A percentile compares a stretch with the other conserved stretches of the same genome.
These are phyloP conservation scores for Phyllosticta citriasiana DNA, from an alignment of 2,329 filamentous ascomycete species.

Conservation along the genomic window DNA sequence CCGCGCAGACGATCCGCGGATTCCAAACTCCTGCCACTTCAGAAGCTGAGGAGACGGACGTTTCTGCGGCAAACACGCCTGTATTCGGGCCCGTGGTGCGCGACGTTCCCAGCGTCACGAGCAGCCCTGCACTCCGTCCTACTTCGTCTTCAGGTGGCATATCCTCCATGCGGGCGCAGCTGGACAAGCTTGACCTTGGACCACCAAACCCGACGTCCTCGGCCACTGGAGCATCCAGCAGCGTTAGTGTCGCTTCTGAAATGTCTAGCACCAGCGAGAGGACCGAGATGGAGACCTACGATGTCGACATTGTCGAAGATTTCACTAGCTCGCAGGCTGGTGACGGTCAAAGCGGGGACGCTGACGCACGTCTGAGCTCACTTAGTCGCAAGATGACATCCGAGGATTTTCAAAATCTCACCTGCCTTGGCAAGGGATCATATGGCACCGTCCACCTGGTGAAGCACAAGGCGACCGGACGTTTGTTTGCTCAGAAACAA, in stretches of 20 bases:
- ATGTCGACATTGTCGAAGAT: conserved; percentile 74
- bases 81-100: conserved; percentile 31
- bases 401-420: conserved; percentile 79
- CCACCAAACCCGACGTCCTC: conserved; percentile 39
- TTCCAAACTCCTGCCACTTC: conserved; percentile 43
- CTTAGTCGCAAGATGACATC: conserved; percentile 76
- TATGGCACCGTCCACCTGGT: conserved; percentile 93
- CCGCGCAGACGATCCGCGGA: conserved; percentile 34
- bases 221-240: conserved; percentile 34
- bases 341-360: conserved; percentile 15
- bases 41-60: conserved; percentile 47
- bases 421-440: conserved; percentile 90
- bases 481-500: conserved; percentile 94
- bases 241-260: conserved; percentile 38
- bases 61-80: conserved; percentile 32
- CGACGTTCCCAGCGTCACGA: conserved; percentile 42
- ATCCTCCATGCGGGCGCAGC: conserved; percentile 68
- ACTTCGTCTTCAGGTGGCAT: conserved; percentile 56
- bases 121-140: conserved; percentile 41
- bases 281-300: conserved; percentile 72
- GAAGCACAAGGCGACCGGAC: conserved; percentile 76
- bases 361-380: conserved; percentile 43
- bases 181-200: conserved; percentile 64
- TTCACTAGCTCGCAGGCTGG: conserved; percentile 58
- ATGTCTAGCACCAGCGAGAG: conserved; percentile 52